Conservation (phyloP, 2,329 filamentous ascomycete genomes). For the Xylaria sp. region DNA sequence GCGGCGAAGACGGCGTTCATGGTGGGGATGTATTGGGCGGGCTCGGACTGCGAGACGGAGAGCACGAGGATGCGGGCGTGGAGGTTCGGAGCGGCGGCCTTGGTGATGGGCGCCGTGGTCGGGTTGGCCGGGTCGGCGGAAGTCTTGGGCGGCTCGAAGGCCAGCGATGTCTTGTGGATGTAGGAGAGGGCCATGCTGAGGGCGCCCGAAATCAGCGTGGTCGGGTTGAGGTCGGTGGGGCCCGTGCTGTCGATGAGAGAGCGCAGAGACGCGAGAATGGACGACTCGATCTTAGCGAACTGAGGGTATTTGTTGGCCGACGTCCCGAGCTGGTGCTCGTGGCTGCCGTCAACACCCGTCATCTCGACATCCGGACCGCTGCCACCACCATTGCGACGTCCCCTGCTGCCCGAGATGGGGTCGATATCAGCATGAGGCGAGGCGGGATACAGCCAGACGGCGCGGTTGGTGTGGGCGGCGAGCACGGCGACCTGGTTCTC, state of each 20-base stretch:
- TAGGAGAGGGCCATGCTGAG: slow-evolving; percentile 89
- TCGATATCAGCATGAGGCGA: slow-evolving; percentile 49
- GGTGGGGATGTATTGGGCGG: slow-evolving; percentile 94
- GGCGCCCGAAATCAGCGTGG: slow-evolving; percentile 88
- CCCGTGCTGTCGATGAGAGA: slow-evolving; percentile 78
- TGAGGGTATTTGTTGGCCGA: slow-evolving; percentile 92
- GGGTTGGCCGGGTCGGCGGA: slow-evolving; percentile 53
- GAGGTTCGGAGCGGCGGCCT: slow-evolving; percentile 59
- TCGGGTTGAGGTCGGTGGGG: slow-evolving; percentile 71
- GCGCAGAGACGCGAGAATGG: slow-evolving; percentile 79
- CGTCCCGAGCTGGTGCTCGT: slow-evolving; percentile 35
- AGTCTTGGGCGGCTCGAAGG: slow-evolving; percentile 68
- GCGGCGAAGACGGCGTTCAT: slow-evolving; percentile 99
- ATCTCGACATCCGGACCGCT: slow-evolving; percentile 66
- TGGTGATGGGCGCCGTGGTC: slow-evolving; percentile 47
- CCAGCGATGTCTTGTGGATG: slow-evolving; percentile 83
- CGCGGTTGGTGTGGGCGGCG: slow-evolving; percentile 86
- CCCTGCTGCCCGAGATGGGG: slow-evolving; percentile 37
- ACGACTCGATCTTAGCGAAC: slow-evolving; percentile 86
- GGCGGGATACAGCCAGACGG: slow-evolving; percentile 88
- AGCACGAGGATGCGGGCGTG: slow-evolving; percentile 88
- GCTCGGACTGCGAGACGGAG: slow-evolving; percentile 85
- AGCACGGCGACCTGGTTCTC: slow-evolving; percentile 92
- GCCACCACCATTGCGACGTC: slow-evolving; percentile 27
- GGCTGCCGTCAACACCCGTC: slow-evolving; percentile 58